Evolutionary conservation across 2,329 filamentous ascomycete species (phyloP), one percentile per base, ranked within the genome.

Genomic region (Rosellinia necatrix): DNA sequence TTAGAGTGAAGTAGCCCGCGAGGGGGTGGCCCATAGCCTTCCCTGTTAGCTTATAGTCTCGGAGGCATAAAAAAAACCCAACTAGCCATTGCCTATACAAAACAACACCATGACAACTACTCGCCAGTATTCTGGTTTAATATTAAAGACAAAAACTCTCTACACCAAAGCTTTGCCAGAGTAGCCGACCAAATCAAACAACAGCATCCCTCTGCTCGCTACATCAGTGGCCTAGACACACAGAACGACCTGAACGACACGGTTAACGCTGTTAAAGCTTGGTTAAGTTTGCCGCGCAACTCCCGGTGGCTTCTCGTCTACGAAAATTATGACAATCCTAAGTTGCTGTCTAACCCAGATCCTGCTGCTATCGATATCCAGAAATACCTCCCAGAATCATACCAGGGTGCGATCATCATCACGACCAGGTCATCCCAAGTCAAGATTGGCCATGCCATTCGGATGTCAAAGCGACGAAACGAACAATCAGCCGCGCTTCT

Each of bases 321-420:
- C 46, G 72, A 77, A 49, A 77, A 78, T 46, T 75, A 75, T 49
- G 71, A 78, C 54, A 70, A 75, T 35, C 74, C 72, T 3, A 69
- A 67, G 38, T 41, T 70, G 15, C 48, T 48, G 24, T 6, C 5
- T 77, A 38, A 50, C 40, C 34, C 40, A 4, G 57, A 71, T 12
- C 6, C 56, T 55, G 22, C 46, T 4, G 61, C 59, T 44, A 63
- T 72, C n/a, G 67, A 76, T 60, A 70, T 77, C 24, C 61, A 62
- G 1, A 50, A 53, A 12, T 72, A 65, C 44, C 50, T 75, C 12
- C 72, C 70, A 12, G 50, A 59, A 10, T 57, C 67, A 2, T 58
- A 76, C 35, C 72, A 77, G 53, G 76, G 76, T 13, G 71, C 71
- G 1, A 69, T 79, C 40, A 61, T 80, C n/a, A 68, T 78, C 19